Evolutionary conservation across 306 rosid species (phyloP), one percentile per base, ranked within the genome.

Genomic region (Dicorynia guianensis): DNA sequence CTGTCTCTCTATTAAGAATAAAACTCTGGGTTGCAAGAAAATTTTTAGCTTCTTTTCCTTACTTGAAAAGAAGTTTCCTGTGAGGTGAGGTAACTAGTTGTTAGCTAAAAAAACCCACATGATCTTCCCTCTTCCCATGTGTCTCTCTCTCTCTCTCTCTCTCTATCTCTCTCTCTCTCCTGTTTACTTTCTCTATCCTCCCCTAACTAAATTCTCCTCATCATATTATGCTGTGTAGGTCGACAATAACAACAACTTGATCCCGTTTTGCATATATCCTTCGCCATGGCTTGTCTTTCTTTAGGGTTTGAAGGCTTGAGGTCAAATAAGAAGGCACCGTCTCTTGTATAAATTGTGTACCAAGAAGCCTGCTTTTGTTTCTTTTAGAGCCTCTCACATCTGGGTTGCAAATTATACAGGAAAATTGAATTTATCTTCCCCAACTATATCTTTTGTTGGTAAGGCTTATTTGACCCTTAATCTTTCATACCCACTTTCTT

Each of bases 301-400:
- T 78, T 86, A 90, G 96, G 93, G 93, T 71, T 85, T 86, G 55
- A 63, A 78, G 62, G 60, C 75, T 84, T 75, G 20, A 65, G 80
- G 91, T 89, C 92, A 84, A 82, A 87, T 81, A 76, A 76, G 87
- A 85, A 69, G 84, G 89, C 86, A 80, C 92, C 93, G 88, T 86
- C 90, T 83, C 76, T 75, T 25, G 3, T 54, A 71, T 25, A 52
- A 52, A 8, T 61, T 63, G 40, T 69, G 10, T 71, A 64, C 82
- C 60, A 62, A 70, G 15, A 38, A 65, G 50, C 61, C 63, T 44
- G 42, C 71, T 71, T 59, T 57, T 76, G 50, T 66, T 80, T 53
- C 77, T 39, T 52, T 58, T 33, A 8, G 67, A 79, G 75, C 80
- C 86, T 75, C 84, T 63, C 76, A 88, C 74, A 56, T 81, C 88